A percentile compares a stretch with the other conserved stretches of the same genome.
These are phyloP conservation scores for Petunia secreta DNA, from an alignment of 257 asterid species.

Conservation along the genomic window DNA sequence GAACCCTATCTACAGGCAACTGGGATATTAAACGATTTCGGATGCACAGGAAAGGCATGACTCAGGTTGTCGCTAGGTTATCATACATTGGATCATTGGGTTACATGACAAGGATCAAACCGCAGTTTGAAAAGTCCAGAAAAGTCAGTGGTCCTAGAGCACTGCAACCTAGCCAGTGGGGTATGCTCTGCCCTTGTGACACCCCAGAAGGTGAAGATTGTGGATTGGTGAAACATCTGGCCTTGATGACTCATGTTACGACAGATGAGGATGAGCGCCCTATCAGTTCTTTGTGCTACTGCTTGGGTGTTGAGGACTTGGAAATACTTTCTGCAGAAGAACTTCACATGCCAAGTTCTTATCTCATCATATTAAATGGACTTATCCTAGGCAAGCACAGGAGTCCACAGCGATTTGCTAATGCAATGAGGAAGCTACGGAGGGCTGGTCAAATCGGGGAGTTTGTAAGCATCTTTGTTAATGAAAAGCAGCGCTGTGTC, in stretches of 20 bases:
- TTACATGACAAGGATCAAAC: constrained; percentile 80
- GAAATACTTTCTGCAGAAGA: constrained; percentile 89
- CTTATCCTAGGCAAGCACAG: constrained; percentile 95
- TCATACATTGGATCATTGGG: constrained; percentile 89
- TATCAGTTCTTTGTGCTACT: constrained; percentile 80
- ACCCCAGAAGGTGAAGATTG: constrained; percentile 99
- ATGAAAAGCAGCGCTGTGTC: constrained; percentile 91
- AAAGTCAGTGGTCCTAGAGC: constrained; percentile 99
- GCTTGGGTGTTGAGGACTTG: constrained; percentile 80
- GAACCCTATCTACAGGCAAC: constrained; percentile 94
- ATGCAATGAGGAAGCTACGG: constrained; percentile 76
- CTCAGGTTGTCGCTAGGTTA: constrained; percentile 83
- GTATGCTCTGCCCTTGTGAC: constrained; percentile 99
- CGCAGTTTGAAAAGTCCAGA: constrained; percentile 93
- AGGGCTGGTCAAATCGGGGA: constrained; percentile 91
- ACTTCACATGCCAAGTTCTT: constrained; percentile 83
- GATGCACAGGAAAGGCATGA: constrained; percentile 94
- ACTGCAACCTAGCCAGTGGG: constrained; percentile 99
- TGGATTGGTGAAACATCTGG: constrained; percentile 96
- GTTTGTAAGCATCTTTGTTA: constrained; percentile 90
- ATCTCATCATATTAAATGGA: constrained; percentile 78
- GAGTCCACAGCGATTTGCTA: constrained; percentile 80
- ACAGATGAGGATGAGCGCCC: constrained; percentile 94
- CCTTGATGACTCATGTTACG: constrained; percentile 97
- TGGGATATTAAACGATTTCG: constrained; percentile 85